Percentiles rank a stretch among this genome's conserved stretches.
Conservation (phyloP, 2,329 filamentous ascomycete species). For the Penicillium sp. region DNA sequence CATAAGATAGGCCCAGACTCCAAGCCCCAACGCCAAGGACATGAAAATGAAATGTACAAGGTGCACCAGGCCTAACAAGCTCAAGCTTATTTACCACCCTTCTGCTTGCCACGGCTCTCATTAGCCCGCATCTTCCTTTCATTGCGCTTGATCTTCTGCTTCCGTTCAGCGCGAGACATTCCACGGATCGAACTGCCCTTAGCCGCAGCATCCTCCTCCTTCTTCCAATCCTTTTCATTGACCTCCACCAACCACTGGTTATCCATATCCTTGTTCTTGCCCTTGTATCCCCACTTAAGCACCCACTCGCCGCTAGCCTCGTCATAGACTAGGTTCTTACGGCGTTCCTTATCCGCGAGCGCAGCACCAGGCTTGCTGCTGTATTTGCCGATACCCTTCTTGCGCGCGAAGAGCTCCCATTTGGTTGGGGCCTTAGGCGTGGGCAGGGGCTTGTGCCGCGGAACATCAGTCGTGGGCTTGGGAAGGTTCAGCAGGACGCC, state of each 20-base stretch:
- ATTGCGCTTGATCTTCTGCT: slow-evolving; percentile 66
- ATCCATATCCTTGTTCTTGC: slow-evolving; percentile 81
- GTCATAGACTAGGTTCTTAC: slow-evolving; percentile 77
- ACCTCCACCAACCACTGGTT: slow-evolving; percentile 92
- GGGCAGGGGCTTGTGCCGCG: slow-evolving; percentile 90
- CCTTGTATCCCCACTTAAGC: slow-evolving; percentile 93
- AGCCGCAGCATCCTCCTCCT: slow-evolving; percentile 61
- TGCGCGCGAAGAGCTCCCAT: slow-evolving; percentile 94
- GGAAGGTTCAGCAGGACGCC: slow-evolving; percentile 83
- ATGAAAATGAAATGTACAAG: slow-evolving; percentile 19
- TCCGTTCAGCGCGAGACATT: slow-evolving; percentile 68
- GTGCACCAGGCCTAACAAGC: slow-evolving; percentile 4
- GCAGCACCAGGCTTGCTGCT: slow-evolving; percentile 65
- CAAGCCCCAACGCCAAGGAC: slow-evolving; percentile 31
- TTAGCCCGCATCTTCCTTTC: slow-evolving; percentile 73
- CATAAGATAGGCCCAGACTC: slow-evolving; percentile 27
- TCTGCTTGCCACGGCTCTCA: slow-evolving; percentile 55
- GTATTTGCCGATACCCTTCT: slow-evolving; percentile 88
- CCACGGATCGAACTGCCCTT: slow-evolving; percentile 68
- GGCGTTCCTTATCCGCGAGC: slow-evolving; percentile 68
- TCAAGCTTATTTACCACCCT: slow-evolving; percentile 28
- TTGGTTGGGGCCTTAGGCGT: slow-evolving; percentile 81
- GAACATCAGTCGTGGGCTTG: slow-evolving; percentile 68
- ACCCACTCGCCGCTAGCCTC: slow-evolving; percentile 86
- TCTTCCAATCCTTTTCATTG: slow-evolving; percentile 74